Evolutionary conservation across 805 yeast genomes (phyloP).

Genomic region (Candida manassasensis): DNA sequence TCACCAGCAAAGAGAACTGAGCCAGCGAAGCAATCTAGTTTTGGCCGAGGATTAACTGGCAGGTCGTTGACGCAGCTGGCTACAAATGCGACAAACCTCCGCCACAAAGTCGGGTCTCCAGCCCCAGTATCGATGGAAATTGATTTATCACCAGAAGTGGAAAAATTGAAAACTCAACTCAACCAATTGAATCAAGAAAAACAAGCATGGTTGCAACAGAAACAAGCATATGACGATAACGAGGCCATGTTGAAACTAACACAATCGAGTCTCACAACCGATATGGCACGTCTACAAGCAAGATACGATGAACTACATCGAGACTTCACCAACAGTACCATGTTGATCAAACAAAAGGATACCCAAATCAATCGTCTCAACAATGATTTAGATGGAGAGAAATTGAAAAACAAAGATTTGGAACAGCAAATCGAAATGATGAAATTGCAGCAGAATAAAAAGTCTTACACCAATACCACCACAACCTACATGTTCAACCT

Average conservation of each 20-base stretch:
- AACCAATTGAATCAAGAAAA: slow-evolving; percentile 52
- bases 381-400: slow-evolving; percentile 58
- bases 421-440: slow-evolving; percentile 41
- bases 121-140: slow-evolving; percentile 7
- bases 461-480: slow-evolving; percentile 8
- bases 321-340: slow-evolving; percentile 46
- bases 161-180: slow-evolving; percentile 36
- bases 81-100: slow-evolving; percentile 8
- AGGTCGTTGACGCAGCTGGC: slow-evolving; percentile 33
- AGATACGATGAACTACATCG: slow-evolving; percentile 41
- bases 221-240: slow-evolving; percentile 18
- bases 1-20: slow-evolving; percentile 57
- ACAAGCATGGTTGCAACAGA: slow-evolving; percentile 34
- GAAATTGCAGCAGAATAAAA: slow-evolving; percentile 20
- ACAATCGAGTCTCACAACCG: slow-evolving; percentile 20
- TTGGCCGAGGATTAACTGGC: slow-evolving; percentile 39
- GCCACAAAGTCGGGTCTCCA: slow-evolving; percentile 2
- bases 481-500: slow-evolving; percentile 5
- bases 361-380: slow-evolving; percentile 58
- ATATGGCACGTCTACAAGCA: slow-evolving; percentile 18
- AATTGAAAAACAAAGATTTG: slow-evolving; percentile 47
- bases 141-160: slow-evolving; percentile 20
- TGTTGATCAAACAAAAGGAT: slow-evolving; percentile 61
- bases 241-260: slow-evolving; percentile 16
- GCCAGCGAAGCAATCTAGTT: slow-evolving; percentile 22